Percentiles rank a stretch among this genome's conserved stretches.
Evolutionary conservation across 2,329 filamentous ascomycete genomes (phyloP).

Genomic region (Cladosporium oxysporum): DNA sequence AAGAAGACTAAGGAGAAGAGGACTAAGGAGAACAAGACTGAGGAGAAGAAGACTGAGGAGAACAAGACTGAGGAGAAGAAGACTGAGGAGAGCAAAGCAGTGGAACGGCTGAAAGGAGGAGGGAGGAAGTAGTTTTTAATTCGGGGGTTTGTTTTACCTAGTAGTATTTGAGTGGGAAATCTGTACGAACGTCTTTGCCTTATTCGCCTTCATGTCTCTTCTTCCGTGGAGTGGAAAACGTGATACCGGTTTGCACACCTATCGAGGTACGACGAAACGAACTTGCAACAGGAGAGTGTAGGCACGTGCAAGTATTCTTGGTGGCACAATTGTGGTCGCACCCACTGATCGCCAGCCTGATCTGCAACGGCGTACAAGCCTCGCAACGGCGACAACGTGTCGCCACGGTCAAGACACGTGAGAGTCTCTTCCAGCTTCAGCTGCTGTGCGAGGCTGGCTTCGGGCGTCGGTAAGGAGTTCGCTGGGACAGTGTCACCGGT

Average conservation of each 20-base stretch:
- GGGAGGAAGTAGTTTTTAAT: background rate
- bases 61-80: constrained; percentile 16
- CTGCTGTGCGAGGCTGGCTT: background rate
- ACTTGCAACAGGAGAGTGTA: background rate
- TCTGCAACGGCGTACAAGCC: background rate
- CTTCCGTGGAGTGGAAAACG: background rate
- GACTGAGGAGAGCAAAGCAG: constrained; percentile 21
- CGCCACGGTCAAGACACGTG: constrained; percentile 11
- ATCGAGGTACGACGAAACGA: background rate
- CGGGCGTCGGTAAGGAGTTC: constrained; percentile 4
- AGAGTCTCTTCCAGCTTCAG: background rate
- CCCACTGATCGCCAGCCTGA: background rate
- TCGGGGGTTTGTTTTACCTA: background rate
- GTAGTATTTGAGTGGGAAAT: background rate
- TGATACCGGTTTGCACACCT: background rate
- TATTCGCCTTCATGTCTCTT: background rate
- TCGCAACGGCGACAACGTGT: background rate
- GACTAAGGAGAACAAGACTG: constrained; percentile 17
- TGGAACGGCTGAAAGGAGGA: background rate
- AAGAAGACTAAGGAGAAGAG: constrained; percentile 20
- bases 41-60: constrained; percentile 20
- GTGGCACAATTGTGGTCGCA: background rate
- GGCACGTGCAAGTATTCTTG: background rate
- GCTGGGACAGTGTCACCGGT: background rate
- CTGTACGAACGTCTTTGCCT: background rate